Conservation (phyloP, 164 flowering plant species). For the Cinnamomum chago region DNA sequence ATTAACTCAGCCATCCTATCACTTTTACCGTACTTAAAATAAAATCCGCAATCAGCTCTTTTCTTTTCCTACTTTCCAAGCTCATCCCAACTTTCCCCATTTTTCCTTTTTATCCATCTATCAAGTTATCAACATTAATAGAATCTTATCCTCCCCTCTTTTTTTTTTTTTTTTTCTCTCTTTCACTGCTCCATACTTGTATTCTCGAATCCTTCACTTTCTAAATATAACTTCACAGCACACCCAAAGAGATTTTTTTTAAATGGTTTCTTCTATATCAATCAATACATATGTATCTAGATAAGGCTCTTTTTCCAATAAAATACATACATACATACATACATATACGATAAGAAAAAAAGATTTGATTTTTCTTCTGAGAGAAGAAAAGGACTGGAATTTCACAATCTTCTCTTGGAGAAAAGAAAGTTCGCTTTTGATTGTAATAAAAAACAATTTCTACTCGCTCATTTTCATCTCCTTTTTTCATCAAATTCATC, state of each 20-base stretch:
- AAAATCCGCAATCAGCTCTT: neutral
- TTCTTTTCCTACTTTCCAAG: too few species aligned
- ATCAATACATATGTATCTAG: neutral
- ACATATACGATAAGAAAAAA: neutral
- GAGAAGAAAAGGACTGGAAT: neutral
- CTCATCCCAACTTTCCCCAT: neutral
- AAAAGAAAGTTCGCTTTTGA: too few species aligned
- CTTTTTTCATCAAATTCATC: neutral
- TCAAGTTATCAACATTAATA: neutral
- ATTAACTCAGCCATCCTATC: too few species aligned
- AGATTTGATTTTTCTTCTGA: neutral
- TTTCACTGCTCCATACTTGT: neutral
- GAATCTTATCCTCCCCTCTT: neutral
- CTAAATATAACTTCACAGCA: too few species aligned
- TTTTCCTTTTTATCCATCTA: neutral
- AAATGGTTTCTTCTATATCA: too few species aligned
- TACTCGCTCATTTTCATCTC: neutral
- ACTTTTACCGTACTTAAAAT: too few species aligned
- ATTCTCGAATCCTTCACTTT: too few species aligned
- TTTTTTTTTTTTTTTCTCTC: neutral
- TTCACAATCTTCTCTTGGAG: neutral
- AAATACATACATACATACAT: too few species aligned
- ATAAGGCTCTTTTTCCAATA: too few species aligned
- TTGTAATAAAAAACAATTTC: neutral
- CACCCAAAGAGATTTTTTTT: too few species aligned